Evolutionary conservation across 768 basidiomycete genomes (phyloP), one percentile per base, ranked within the genome.

Genomic region (Suillus alpinus): DNA sequence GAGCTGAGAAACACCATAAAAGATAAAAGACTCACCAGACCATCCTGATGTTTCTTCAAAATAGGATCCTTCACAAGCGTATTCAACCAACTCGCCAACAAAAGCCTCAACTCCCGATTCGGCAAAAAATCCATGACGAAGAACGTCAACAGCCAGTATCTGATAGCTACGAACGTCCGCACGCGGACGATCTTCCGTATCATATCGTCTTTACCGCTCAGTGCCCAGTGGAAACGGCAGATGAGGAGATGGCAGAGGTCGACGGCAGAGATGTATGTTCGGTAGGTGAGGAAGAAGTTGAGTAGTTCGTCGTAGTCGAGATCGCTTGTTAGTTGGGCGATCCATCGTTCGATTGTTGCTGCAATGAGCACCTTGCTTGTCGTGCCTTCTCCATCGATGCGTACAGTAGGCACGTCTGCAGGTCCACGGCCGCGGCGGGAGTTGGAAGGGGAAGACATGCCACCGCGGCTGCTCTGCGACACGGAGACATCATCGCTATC

Each of bases 311-410:
- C 93, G 60, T 92, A 91, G 72, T 91, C 86, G 67, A 94, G 78
- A 66, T 91, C 87, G 66, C 88, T 90, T 34, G 95, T 95, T 53
- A 96, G 77, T 68, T 96, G 92, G 0, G 92, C 93, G 58, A 97
- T 88, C 92, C 92, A 94, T 0, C 94, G 87, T 71, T 95, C 94
- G 67, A 95, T 92, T 3, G 92, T 94, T 4, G 94, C 94, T 0
- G 92, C 94, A 14, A 95, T 77, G n/a, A 96, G 78, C 29, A 92
- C 78, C 64, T 69, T 75, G 57, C 70, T 73, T 63, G 69, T 73
- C 31, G 68, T 76, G 43, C 76, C 37, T 39, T 67, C 71, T 18
- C 62, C 44, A 1, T 67, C 64, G 40, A 70, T 61, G 37, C 63
- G 71, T 10, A 73, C 44, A 47, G 71, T 58, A 61, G 76, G 63